Evolutionary conservation across 352 stramenopile genomes (phyloP), one percentile per base, ranked within the genome.

Genomic region (Phytophthora ohioensis): DNA sequence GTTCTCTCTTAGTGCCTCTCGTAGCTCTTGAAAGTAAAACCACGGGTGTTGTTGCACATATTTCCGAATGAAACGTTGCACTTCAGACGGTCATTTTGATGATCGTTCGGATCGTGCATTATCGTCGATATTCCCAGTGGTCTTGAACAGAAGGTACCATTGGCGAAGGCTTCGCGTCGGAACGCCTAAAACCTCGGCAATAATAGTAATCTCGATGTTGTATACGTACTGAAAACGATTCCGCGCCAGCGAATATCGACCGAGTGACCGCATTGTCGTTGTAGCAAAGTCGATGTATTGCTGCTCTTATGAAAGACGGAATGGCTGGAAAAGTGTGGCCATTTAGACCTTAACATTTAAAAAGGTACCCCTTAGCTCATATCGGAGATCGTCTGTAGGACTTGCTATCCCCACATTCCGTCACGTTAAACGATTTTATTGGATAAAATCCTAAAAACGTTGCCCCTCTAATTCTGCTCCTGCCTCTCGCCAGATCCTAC

Each of bases 11-110:
- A 73, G 36, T 7, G 30, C 42, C 3, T 48, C 34, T 2, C 51
- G 39, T 6, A 64, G 43, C 42, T 66, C 57, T 51, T 72, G 47
- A 38, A 67, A 64, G 35, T 72, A 67, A 12, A 72, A 72, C 30
- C 57, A 72, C 5, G 65, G 36, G 38, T 64, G 49, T 12, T 15
- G 6, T 15, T 66, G 13, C n/a, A 64, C 42, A 38, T 67, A 67
- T n/a, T 67, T 41, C 1, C 35, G 32, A 45, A 48, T 49, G 35
- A 67, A 72, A 49, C 17, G 12, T 41, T 56, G 34, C 34, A 57
- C 45, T 64, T 48, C 32, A 5, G 17, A 3, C n/a, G 57, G 57
- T 35, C 57, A 64, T 42, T 64, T 64, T 30, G 45, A 43, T 7
- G 46, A 57, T 5, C 36, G 17, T 3, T 11, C 57, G 21, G 10